These are phyloP conservation scores for Aspergillus coremiiformis DNA, from an alignment of 495 filamentous ascomycete genomes.

Conservation along the genomic window DNA sequence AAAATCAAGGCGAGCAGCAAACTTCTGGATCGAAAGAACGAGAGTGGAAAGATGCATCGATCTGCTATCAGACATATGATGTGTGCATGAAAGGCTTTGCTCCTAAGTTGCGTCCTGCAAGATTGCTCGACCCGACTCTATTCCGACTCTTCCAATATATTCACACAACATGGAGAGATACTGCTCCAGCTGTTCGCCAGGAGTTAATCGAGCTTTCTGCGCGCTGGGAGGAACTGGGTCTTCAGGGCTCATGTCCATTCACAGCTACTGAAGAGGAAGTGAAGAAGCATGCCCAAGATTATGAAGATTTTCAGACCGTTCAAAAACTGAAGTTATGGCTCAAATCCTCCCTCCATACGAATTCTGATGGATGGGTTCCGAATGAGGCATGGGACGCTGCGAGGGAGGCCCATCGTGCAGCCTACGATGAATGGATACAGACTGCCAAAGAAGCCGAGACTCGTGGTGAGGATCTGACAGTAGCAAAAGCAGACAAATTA, in stretches of 20 bases:
- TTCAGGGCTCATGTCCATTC: conserved; percentile 26
- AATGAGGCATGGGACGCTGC: conserved; percentile 29
- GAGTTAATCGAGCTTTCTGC: conserved; percentile 32
- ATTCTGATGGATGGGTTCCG: conserved; percentile 26
- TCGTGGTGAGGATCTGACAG: conserved; percentile 20
- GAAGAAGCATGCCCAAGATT: conserved; percentile 22
- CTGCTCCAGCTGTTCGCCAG: conserved; percentile 28
- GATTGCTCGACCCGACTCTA: conserved; percentile 28
- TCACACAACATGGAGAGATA: conserved; percentile 36
- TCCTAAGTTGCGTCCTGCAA: conserved; percentile 28
- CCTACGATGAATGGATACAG: conserved; percentile 27
- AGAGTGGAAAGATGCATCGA: conserved; percentile 17
- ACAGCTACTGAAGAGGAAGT: conserved; percentile 25
- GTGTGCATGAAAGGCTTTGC: conserved; percentile 27
- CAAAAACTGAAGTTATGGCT: conserved; percentile 30
- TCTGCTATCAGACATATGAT: conserved; percentile 33
- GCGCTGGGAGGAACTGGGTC: conserved; percentile 16
- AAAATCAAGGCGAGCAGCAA: conserved; percentile 1
- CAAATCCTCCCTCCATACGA: conserved; percentile 10
- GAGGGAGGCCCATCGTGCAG: conserved; percentile 24
- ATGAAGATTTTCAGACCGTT: conserved; percentile 30
- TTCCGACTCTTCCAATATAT: conserved; percentile 36
- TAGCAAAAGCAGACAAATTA: conserved; percentile 26
- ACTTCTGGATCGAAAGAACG: conserved; percentile 9
- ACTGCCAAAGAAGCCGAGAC: conserved; percentile 24